Conservation (phyloP, 2,329 filamentous ascomycete genomes). For the Epichloe hybrida region DNA sequence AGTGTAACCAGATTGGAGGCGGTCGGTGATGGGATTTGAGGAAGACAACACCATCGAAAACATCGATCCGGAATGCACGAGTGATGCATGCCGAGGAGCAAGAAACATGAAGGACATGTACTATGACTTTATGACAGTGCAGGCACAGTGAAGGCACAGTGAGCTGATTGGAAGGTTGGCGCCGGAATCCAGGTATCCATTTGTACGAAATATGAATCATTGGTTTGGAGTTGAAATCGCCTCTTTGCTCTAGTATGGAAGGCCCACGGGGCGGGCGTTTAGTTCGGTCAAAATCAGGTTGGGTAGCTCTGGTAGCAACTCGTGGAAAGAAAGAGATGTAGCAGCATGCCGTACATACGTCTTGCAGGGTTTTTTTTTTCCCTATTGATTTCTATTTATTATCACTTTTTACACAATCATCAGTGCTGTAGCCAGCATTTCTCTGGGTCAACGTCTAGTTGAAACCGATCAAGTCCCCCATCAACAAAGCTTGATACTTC, state of each 20-base stretch:
- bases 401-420: background rate
- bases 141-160: background rate
- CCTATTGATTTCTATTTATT: too few species aligned
- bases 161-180: background rate
- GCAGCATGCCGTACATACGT: background rate
- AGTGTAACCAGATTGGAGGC: constrained; percentile 16
- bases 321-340: background rate
- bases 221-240: background rate
- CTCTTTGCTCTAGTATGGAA: background rate
- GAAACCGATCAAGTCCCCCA: constrained; percentile 51
- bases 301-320: background rate
- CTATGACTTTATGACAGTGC: background rate
- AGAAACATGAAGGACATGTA: background rate
- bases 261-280: background rate
- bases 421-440: background rate
- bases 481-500: constrained; percentile 61
- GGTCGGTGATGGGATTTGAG: background rate
- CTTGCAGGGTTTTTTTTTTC: background rate
- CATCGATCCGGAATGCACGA: background rate
- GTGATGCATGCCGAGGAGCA: background rate
- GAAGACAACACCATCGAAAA: too few species aligned
- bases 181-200: background rate
- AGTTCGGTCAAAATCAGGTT: background rate
- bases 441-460: background rate
- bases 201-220: background rate